Evolutionary conservation across 2,329 filamentous ascomycete genomes (phyloP).

Genomic region (Ceratocystis variospora): DNA sequence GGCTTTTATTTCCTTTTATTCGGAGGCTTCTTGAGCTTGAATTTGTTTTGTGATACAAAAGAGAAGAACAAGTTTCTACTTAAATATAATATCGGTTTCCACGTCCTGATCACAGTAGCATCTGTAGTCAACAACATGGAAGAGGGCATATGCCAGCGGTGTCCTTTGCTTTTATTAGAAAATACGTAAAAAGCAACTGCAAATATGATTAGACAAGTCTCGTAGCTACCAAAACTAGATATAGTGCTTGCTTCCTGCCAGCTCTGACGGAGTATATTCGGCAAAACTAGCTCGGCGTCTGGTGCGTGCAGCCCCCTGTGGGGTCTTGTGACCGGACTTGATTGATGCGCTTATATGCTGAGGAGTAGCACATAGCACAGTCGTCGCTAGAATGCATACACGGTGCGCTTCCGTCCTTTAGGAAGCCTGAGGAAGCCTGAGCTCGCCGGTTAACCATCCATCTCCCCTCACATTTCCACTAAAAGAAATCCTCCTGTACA

Average conservation of each 20-base stretch:
- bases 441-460: background rate
- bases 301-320: background rate
- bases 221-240: background rate
- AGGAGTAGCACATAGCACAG: background rate
- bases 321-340: background rate
- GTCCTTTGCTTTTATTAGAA: too few relatives aligned
- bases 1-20: conserved; percentile 5
- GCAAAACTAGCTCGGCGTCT: background rate
- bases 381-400: background rate
- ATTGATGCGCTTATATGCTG: background rate
- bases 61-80: background rate
- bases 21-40: background rate
- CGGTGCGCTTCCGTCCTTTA: background rate
- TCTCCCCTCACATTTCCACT: background rate
- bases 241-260: background rate
- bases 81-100: background rate
- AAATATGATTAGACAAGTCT: background rate
- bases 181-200: background rate
- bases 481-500: background rate
- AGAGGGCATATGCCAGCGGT: too few relatives aligned
- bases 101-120: background rate
- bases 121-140: too few relatives aligned
- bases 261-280: background rate
- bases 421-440: background rate
- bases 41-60: background rate